phyloP scores from a whole-genome alignment of 2,329 filamentous ascomycete species.

The Diaporthe vexans region DNA sequence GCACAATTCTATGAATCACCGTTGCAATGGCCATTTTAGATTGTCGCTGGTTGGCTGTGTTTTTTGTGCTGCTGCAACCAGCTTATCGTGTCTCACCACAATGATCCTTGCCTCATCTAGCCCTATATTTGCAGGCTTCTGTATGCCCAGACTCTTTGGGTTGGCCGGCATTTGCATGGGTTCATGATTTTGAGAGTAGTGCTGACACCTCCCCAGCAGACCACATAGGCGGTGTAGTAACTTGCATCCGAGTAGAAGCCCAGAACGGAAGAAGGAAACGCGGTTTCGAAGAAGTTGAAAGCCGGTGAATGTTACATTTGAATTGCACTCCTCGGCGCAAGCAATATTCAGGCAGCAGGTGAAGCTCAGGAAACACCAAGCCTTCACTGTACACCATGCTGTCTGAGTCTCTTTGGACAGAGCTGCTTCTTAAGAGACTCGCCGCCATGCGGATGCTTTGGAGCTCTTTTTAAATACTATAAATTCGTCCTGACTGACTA shows the following conservation, averaged over 20 bases:
- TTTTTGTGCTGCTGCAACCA: neutral
- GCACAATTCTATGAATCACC: slow-evolving; percentile 18
- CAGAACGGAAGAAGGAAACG: too few species aligned
- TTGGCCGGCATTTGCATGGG: neutral
- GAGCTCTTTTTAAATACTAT: neutral
- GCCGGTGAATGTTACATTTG: neutral
- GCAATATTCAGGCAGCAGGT: neutral
- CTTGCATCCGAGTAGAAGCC: too few species aligned
- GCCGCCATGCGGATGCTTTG: neutral
- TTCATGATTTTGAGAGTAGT: neutral
- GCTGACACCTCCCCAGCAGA: neutral
- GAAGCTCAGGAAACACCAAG: neutral
- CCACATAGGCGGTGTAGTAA: too few species aligned
- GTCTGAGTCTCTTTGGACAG: neutral
- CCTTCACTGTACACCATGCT: neutral
- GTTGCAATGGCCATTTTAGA: neutral
- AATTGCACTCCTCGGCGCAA: neutral
- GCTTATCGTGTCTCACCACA: neutral
- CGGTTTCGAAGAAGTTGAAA: neutral
- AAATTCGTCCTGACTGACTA: neutral
- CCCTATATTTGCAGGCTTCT: neutral
- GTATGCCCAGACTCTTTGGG: neutral
- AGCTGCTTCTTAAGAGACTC: neutral
- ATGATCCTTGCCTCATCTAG: neutral
- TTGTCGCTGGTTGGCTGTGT: neutral